A percentile compares a stretch with the other conserved stretches of the same genome.
These are phyloP conservation scores for Cladobotryum mycophilum DNA, from an alignment of 2,329 filamentous ascomycete species.

Conservation along the genomic window DNA sequence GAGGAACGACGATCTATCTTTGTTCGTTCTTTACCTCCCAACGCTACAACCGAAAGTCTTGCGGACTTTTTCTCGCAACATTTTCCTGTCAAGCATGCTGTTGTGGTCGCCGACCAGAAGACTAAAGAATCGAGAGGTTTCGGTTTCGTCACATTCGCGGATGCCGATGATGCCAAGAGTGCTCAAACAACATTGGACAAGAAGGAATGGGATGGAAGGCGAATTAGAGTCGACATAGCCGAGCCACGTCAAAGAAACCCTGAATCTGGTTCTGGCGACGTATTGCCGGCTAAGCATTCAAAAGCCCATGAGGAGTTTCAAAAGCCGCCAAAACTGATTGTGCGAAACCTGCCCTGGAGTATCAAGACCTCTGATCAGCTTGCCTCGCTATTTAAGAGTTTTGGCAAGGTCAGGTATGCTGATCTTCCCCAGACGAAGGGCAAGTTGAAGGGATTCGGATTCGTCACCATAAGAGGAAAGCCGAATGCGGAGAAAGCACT, in stretches of 20 bases:
- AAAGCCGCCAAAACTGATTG: conserved; percentile 70
- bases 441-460: conserved; percentile 82
- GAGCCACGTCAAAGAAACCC: conserved; percentile 70
- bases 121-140: conserved; percentile 88
- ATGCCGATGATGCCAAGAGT: conserved; percentile 79
- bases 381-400: conserved; percentile 71
- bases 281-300: conserved; percentile 43
- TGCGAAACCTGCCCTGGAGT: conserved; percentile 93
- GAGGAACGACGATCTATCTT: conserved; percentile 72
- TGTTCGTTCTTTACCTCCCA: conserved; percentile 75
- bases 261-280: conserved; percentile 36
- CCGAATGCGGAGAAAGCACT: conserved; percentile 91
- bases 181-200: conserved; percentile 80
- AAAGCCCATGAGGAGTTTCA: conserved; percentile 47
- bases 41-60: conserved; percentile 72
- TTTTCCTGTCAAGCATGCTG: conserved; percentile 91
- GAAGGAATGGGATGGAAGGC: conserved; percentile 68
- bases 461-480: conserved; percentile 78
- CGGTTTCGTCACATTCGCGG: conserved; percentile 94
- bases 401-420: conserved; percentile 84
- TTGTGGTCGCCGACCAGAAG: conserved; percentile 78
- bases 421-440: conserved; percentile 74
- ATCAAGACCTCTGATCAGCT: conserved; percentile 83
- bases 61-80: conserved; percentile 89
- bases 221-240: conserved; percentile 80